These are phyloP conservation scores for Cercospora zeae-maydis DNA, from an alignment of 2,329 filamentous ascomycete genomes.

Conservation along the genomic window DNA sequence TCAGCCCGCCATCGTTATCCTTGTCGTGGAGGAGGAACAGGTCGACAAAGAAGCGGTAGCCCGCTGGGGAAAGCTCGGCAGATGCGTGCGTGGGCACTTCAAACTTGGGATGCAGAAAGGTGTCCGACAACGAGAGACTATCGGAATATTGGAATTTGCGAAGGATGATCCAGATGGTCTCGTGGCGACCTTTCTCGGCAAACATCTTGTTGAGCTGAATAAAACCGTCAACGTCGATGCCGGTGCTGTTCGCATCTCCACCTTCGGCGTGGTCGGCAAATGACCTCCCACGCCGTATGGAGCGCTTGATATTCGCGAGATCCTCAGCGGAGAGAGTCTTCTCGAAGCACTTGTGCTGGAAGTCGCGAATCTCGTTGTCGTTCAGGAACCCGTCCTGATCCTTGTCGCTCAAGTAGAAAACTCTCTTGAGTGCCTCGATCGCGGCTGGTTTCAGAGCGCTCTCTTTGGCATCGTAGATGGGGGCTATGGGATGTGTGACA, in stretches of 20 bases:
- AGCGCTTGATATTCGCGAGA: conserved; percentile 83
- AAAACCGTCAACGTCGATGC: conserved; percentile 80
- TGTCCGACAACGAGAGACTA: conserved; percentile 85
- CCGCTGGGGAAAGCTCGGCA: conserved; percentile 86
- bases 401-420: conserved; percentile 95
- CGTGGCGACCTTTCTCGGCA: conserved; percentile 93
- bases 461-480: conserved; percentile 95
- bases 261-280: conserved; percentile 20
- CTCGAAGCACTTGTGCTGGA: conserved; percentile 88
- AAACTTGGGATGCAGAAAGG: conserved; percentile 86
- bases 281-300: conserved; percentile 59
- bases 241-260: conserved; percentile 51
- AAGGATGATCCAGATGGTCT: conserved; percentile 97
- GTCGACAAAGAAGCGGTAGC: conserved; percentile 97
- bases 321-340: conserved; percentile 79
- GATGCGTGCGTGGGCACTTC: conserved; percentile 91
- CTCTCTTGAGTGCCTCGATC: conserved; percentile 76
- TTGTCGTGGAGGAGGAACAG: conserved; percentile 93
- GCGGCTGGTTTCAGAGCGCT: conserved; percentile 79
- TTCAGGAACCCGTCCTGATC: conserved; percentile 92
- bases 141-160: conserved; percentile 95
- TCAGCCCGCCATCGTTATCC: conserved; percentile 93
- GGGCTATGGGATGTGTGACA: conserved; percentile 93
- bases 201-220: conserved; percentile 91
- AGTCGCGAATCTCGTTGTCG: conserved; percentile 84